phyloP scores from a whole-genome alignment of 2,329 filamentous ascomycete genomes.

The Colletotrichum sp. region DNA sequence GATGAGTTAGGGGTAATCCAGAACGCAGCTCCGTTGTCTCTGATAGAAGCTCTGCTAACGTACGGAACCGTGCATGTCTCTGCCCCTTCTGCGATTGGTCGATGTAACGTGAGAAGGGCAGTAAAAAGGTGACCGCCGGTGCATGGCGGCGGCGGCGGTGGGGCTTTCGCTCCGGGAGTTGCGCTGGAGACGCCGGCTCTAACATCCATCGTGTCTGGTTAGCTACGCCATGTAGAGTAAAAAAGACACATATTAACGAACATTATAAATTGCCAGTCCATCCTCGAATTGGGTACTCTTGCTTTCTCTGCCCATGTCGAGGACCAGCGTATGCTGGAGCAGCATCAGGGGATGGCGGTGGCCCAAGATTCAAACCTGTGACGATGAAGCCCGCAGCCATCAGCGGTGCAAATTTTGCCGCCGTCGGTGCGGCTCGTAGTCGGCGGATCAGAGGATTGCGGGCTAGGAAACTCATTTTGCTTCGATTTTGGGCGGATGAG shows the following conservation, averaged over 20 bases:
- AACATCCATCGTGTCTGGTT: background rate
- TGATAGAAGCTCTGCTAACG: background rate
- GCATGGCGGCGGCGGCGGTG: background rate
- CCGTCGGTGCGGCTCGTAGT: background rate
- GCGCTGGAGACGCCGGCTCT: background rate
- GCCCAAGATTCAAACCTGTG: background rate
- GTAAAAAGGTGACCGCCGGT: background rate
- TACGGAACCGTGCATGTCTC: background rate
- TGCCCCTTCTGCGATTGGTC: background rate
- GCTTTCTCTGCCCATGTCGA: background rate
- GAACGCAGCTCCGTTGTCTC: background rate
- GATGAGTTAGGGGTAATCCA: background rate
- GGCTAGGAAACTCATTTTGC: background rate
- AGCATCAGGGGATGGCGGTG: background rate
- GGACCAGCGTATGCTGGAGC: background rate
- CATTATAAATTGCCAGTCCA: background rate
- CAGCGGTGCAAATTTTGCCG: background rate
- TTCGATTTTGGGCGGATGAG: background rate
- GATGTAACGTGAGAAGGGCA: background rate
- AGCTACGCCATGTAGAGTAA: fast-evolving
- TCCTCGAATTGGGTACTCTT: background rate
- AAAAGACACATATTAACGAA: background rate
- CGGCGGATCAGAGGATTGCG: background rate
- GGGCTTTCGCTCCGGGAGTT: background rate
- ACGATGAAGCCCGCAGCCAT: background rate